These are phyloP conservation scores for Austroboletus rostrupii DNA, from an alignment of 1,284 basidiomycete species.

Conservation along the genomic window DNA sequence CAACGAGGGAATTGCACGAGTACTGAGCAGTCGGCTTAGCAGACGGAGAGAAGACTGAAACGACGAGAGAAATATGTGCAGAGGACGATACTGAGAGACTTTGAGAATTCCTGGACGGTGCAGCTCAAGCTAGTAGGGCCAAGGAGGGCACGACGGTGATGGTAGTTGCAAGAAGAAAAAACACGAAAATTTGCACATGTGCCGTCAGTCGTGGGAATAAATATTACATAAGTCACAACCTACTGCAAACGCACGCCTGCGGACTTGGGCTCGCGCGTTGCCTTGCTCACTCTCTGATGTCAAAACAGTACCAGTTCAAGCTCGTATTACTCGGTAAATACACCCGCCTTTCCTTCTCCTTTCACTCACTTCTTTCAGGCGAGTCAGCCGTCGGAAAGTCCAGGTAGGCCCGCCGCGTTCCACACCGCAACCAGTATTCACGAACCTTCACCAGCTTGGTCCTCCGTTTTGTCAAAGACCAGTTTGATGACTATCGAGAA, in stretches of 20 bases:
- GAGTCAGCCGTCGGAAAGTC: slow-evolving; percentile 98
- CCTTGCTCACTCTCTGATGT: slow-evolving; percentile 45
- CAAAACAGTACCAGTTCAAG: slow-evolving; percentile 85
- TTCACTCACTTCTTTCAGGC: slow-evolving; percentile 44
- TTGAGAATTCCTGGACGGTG: slow-evolving; percentile 19
- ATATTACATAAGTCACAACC: slow-evolving; percentile 21
- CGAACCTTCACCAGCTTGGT: slow-evolving; percentile 63
- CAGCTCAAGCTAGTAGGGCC: slow-evolving; percentile 22
- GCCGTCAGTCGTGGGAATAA: slow-evolving; percentile 24
- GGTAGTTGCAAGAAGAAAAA: slow-evolving; percentile 20
- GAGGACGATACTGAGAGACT: slow-evolving; percentile 16
- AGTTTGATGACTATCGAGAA: slow-evolving; percentile 96
- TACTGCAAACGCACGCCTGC: slow-evolving; percentile 6
- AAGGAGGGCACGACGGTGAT: slow-evolving; percentile 26
- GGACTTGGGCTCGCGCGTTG: neutral
- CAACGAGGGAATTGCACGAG: slow-evolving; percentile 29
- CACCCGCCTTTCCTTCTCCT: neutral
- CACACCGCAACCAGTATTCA: slow-evolving; percentile 5
- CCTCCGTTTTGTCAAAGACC: slow-evolving; percentile 92
- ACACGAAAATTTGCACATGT: slow-evolving; percentile 23
- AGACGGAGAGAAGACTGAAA: slow-evolving; percentile 19
- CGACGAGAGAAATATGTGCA: slow-evolving; percentile 21
- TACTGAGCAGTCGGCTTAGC: slow-evolving; percentile 29
- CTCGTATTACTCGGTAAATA: slow-evolving; percentile 82
- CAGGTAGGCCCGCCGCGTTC: slow-evolving; percentile 45